These are phyloP conservation scores for Nitzschia sp. DNA, from an alignment of 108 stramenopile species.

Conservation along the genomic window DNA sequence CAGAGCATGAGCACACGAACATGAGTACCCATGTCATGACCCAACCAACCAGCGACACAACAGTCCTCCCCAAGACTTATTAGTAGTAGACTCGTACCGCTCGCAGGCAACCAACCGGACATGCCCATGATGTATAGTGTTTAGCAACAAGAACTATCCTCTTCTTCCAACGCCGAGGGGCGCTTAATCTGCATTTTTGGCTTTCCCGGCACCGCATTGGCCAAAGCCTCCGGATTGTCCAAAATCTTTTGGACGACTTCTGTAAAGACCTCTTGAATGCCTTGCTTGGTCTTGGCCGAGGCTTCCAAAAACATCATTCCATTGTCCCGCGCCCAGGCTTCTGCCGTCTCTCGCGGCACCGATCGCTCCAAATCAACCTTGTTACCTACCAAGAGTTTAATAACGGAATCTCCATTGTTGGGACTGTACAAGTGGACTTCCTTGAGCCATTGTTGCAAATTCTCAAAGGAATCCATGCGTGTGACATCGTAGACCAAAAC, in stretches of 20 bases:
- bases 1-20: too few species aligned
- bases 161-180: conserved; percentile 30
- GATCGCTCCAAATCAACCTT: conserved; percentile 92
- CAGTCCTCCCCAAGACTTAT: too few species aligned
- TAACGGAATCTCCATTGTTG: conserved; percentile 93
- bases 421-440: conserved; percentile 94
- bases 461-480: conserved; percentile 96
- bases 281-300: conserved; percentile 89
- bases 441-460: conserved; percentile 95
- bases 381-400: conserved; percentile 97
- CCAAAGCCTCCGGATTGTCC: conserved; percentile 91
- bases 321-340: conserved; percentile 91
- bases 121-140: background rate
- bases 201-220: conserved; percentile 88
- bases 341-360: conserved; percentile 82
- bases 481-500: conserved; percentile 98
- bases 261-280: conserved; percentile 91
- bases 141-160: conserved; percentile 41
- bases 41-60: too few species aligned
- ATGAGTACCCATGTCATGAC: too few species aligned
- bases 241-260: conserved; percentile 97
- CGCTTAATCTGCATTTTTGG: conserved; percentile 59
- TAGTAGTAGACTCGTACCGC: too few species aligned
- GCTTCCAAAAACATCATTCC: conserved; percentile 98
- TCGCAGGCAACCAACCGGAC: too few species aligned